Evolutionary conservation across 2,329 filamentous ascomycete species (phyloP).

Genomic region (Beauveria sp.): DNA sequence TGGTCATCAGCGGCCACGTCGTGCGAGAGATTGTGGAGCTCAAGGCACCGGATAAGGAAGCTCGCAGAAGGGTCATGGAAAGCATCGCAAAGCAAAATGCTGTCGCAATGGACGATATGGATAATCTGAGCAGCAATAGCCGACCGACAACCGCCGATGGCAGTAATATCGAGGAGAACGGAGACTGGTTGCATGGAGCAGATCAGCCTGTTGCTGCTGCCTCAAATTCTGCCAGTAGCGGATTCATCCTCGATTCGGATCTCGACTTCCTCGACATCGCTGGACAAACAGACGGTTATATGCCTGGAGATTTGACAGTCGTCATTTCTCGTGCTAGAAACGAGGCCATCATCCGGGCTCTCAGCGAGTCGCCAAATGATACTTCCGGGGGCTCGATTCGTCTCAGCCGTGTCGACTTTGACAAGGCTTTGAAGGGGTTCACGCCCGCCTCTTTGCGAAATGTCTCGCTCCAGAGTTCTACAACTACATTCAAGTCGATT

Average conservation of each 20-base stretch:
- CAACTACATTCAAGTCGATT: constrained; percentile 86
- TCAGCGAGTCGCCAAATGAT: constrained; percentile 45
- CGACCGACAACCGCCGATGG: constrained; percentile 51
- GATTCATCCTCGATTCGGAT: constrained; percentile 65
- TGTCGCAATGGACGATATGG: constrained; percentile 28
- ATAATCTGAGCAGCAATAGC: constrained; percentile 38
- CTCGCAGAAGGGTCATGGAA: constrained; percentile 74
- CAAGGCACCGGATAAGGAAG: constrained; percentile 89
- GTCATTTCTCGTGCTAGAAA: constrained; percentile 83
- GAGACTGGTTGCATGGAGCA: constrained; percentile 70
- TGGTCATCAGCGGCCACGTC: constrained; percentile 85
- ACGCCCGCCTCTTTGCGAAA: constrained; percentile 92
- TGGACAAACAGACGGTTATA: constrained; percentile 92
- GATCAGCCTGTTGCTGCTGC: constrained; percentile 45
- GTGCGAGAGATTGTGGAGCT: constrained; percentile 85
- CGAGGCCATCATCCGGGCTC: constrained; percentile 82
- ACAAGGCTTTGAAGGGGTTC: constrained; percentile 79
- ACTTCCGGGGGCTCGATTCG: constrained; percentile 45
- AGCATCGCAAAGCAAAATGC: constrained; percentile 58
- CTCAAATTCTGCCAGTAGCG: constrained; percentile 36
- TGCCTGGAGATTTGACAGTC: constrained; percentile 87
- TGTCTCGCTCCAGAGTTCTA: constrained; percentile 86
- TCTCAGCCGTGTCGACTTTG: constrained; percentile 70
- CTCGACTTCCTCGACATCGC: constrained; percentile 91
- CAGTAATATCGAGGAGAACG: constrained; percentile 45